Evolutionary conservation across 495 filamentous ascomycete genomes (phyloP), one percentile per base, ranked within the genome.

Genomic region (Daldinia vernicosa): DNA sequence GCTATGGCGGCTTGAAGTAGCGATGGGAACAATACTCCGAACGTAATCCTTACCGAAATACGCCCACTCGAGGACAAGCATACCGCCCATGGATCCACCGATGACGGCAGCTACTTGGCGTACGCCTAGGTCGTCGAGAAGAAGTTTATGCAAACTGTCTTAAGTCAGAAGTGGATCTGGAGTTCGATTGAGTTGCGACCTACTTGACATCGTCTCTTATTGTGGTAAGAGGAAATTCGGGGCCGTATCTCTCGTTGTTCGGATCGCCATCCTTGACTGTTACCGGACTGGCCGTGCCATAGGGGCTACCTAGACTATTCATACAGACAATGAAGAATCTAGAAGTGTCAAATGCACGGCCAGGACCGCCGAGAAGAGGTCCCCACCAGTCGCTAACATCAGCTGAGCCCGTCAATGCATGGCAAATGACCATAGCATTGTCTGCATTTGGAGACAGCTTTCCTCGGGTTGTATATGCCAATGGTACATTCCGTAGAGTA

Each of bases 371-470:
- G 8, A 98, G 88, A 22, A 99, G 85, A 17, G 95, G 95, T 6
- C 95, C 95, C 95, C 95, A 99, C 95, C 95, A 99, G 82, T 99
- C 95, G 65, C 89, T 87, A 28, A 98, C 95, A 82, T 99, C 95
- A 61, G 95, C 93, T 71, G 94, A 97, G 55, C 95, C 95, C 37
- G 95, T 97, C 71, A 99, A 81, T 43, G 95, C 95, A 82, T 99
- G 95, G 80, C 95, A 99, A 72, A 99, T 97, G 57, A 99, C 91
- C 89, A 99, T 89, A 60, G 86, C 93, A 88, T 99, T 99, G 83
- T 97, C 92, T 45, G 87, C 83, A 32, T 88, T 81, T 24, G 91
- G 84, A 0, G 92, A 91, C 24, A 99, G 85, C 55, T 84, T 84
- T 67, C 95, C 95, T 52, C 90, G 86, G 0, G 91, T 93, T 67